Conservation (phyloP, 331 rosid species). For the Malus hybrid region DNA sequence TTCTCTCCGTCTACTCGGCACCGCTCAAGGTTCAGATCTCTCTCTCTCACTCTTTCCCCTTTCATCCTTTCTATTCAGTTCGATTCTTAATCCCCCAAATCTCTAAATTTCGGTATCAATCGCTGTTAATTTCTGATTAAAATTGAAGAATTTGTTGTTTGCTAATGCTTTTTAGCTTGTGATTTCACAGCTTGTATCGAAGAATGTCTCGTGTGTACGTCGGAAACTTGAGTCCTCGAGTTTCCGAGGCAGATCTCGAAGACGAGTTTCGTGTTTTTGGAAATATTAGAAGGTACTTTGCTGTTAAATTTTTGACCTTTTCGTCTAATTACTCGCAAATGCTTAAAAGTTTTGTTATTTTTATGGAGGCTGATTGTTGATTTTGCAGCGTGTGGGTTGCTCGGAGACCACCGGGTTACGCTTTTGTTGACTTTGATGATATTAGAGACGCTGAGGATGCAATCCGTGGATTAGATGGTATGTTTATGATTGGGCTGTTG, state of each 20-base stretch:
- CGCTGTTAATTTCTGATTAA: background rate
- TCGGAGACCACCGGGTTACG: constrained; percentile 96
- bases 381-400: constrained; percentile 94
- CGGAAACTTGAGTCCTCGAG: constrained; percentile 82
- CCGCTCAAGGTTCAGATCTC: constrained; percentile 10
- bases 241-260: constrained; percentile 82
- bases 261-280: constrained; percentile 90
- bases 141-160: background rate
- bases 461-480: constrained; percentile 92
- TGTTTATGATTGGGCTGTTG: background rate
- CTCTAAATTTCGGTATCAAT: background rate
- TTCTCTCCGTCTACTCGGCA: constrained; percentile 1
- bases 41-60: background rate
- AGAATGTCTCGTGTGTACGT: constrained; percentile 90
- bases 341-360: background rate
- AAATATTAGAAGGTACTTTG: constrained; percentile 67
- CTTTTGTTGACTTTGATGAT: constrained; percentile 93
- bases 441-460: constrained; percentile 90
- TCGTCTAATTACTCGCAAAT: background rate
- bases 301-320: background rate
- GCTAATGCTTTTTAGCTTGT: background rate
- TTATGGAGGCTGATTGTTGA: background rate
- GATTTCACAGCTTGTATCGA: constrained; percentile 18
- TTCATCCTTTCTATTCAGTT: background rate
- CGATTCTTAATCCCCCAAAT: background rate